phyloP scores from a whole-genome alignment of 306 rosid genomes.

The Rubus parviflorus region DNA sequence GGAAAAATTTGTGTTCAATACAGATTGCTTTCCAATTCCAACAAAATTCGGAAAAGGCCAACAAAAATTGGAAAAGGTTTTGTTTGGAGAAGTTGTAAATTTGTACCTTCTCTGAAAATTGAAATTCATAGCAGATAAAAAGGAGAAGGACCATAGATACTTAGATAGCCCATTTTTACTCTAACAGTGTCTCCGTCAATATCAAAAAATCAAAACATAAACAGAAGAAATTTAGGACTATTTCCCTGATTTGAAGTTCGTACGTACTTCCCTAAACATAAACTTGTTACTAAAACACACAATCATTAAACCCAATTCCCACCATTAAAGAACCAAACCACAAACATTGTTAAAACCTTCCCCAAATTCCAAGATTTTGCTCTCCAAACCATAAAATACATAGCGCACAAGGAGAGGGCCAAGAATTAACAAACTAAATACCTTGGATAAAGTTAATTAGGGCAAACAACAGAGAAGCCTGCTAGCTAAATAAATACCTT shows the following conservation, averaged over 20 bases:
- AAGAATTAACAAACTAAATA: too few species aligned
- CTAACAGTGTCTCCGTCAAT: neutral
- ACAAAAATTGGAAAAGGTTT: too few species aligned
- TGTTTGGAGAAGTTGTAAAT: too few species aligned
- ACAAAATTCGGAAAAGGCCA: too few species aligned
- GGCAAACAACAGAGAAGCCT: neutral
- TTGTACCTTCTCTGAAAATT: neutral
- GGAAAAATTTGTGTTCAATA: neutral
- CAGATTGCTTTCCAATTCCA: too few species aligned
- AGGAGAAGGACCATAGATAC: neutral
- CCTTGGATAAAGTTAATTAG: too few species aligned
- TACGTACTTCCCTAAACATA: neutral
- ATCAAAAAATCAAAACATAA: too few species aligned
- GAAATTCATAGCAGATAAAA: too few species aligned
- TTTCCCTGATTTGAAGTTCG: neutral
- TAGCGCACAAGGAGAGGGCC: too few species aligned
- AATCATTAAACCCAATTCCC: neutral
- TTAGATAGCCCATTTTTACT: too few species aligned
- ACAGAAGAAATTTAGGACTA: too few species aligned
- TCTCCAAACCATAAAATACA: neutral
- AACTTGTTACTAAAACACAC: neutral
- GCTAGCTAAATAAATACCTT: neutral
- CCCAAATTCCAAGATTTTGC: neutral
- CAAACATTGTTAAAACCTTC: too few species aligned
- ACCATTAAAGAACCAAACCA: neutral